Conservation (phyloP, 176 grass and related monocot species). For the Dactylis glomerata region DNA sequence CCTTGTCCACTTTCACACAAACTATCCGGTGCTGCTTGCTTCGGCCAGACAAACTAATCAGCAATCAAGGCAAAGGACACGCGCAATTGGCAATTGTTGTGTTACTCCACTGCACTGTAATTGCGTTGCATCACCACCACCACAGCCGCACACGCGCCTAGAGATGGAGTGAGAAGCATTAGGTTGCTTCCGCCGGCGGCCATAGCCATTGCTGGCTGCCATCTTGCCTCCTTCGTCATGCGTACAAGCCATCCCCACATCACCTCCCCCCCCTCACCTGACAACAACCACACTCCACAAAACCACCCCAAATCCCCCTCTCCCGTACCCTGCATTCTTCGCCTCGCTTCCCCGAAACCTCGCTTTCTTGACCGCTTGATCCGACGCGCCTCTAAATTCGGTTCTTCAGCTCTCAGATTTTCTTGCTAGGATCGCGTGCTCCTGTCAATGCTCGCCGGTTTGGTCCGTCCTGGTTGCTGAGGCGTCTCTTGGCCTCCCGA, state of each 20-base stretch:
- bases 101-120: not conserved
- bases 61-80: not conserved
- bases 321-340: not conserved
- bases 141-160: constrained; percentile 21
- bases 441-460: constrained; percentile 16
- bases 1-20: not conserved
- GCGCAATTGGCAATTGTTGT: constrained; percentile 40
- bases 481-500: constrained; percentile 1
- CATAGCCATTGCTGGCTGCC: constrained; percentile 57
- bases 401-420: not conserved
- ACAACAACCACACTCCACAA: constrained; percentile 38
- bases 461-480: constrained; percentile 22
- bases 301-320: constrained; percentile 18
- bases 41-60: constrained; percentile 1
- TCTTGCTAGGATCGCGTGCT: not conserved
- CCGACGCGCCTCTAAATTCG: constrained; percentile 3
- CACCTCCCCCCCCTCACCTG: constrained; percentile 1
- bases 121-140: not conserved
- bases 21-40: constrained; percentile 1
- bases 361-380: constrained; percentile 29
- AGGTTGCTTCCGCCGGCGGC: constrained; percentile 69
- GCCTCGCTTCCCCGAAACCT: constrained; percentile 7
- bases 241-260: constrained; percentile 82
- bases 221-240: constrained; percentile 52
- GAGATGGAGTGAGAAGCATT: constrained; percentile 60